Conservation (phyloP, 106 monocot genomes). For the Dendrobium catenatum region DNA sequence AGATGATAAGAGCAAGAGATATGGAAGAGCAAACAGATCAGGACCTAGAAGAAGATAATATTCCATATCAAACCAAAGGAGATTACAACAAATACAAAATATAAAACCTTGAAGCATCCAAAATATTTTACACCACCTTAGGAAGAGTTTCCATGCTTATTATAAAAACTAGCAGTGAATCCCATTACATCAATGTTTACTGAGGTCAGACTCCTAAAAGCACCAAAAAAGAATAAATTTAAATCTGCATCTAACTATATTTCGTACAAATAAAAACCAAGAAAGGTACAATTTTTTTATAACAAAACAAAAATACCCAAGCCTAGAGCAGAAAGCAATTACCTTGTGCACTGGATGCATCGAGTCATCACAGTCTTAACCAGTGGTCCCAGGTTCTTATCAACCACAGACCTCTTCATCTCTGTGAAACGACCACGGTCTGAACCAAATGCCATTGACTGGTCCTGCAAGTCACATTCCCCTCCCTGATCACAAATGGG, state of each 20-base stretch:
- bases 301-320: background rate
- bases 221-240: background rate
- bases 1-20: background rate
- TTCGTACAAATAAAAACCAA: background rate
- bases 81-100: background rate
- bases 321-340: constrained; percentile 4
- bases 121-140: background rate
- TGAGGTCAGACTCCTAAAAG: background rate
- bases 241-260: background rate
- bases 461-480: constrained; percentile 98
- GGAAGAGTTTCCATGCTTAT: background rate
- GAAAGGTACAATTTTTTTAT: background rate
- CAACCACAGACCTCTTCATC: constrained; percentile 96
- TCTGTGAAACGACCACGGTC: constrained; percentile 97
- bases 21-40: background rate
- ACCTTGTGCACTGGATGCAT: constrained; percentile 99
- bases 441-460: constrained; percentile 96
- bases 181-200: background rate
- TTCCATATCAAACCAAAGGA: background rate
- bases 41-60: background rate
- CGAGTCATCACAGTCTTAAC: constrained; percentile 99
- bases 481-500: constrained; percentile 99
- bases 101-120: background rate
- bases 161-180: background rate
- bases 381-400: constrained; percentile 93